Percentiles rank a stretch among this genome's conserved stretches.
These are phyloP conservation scores for Neocallimastix lanati DNA, from an alignment of 192 early-diverging fungal species.

Conservation along the genomic window DNA sequence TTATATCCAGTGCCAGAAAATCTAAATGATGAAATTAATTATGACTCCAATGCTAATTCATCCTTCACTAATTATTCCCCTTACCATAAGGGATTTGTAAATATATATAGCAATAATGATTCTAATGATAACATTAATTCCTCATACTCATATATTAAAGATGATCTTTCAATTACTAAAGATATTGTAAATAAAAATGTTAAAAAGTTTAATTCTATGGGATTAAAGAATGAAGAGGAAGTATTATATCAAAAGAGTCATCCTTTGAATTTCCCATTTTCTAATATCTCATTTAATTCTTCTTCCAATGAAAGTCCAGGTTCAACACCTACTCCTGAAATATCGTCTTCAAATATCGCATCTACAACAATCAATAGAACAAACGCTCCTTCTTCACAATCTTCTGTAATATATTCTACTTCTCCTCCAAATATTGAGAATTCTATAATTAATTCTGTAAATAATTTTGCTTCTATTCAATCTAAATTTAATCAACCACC, in stretches of 20 bases:
- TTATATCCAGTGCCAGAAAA: background rate
- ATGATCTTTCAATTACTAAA: background rate
- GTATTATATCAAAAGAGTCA: background rate
- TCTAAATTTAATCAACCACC: background rate
- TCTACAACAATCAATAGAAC: background rate
- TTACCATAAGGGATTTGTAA: background rate
- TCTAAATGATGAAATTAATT: background rate
- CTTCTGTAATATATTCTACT: background rate
- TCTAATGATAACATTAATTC: background rate
- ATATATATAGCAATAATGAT: background rate
- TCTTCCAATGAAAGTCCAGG: no score
- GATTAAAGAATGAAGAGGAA: background rate
- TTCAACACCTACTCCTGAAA: no score
- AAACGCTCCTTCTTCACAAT: background rate
- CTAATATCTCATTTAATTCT: background rate
- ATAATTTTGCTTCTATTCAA: background rate
- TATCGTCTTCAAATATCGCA: no score
- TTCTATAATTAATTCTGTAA: background rate
- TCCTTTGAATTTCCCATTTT: background rate
- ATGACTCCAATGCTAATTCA: no score
- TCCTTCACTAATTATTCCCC: no score
- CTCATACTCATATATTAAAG: background rate
- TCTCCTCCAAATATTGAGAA: no score
- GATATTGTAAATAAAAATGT: background rate
- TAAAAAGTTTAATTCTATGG: background rate